A percentile compares a stretch with the other conserved stretches of the same genome.
These are phyloP conservation scores for Entamoeba invadens DNA, from an alignment of 208 protist species.

Conservation along the genomic window DNA sequence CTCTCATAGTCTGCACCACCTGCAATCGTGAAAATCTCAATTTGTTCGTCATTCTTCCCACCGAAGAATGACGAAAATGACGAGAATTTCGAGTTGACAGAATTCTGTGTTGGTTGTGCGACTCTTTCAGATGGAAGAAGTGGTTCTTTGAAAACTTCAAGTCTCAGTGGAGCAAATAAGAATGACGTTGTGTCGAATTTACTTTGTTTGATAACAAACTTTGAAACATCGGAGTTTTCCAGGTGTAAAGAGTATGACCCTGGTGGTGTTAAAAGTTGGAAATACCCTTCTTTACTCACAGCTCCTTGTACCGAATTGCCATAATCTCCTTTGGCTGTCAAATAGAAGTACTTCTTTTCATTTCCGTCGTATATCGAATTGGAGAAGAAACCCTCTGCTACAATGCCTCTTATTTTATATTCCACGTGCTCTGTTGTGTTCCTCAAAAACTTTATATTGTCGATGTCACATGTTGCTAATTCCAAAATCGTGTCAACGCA, in stretches of 20 bases:
- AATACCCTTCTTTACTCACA: neutral
- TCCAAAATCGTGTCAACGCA: neutral
- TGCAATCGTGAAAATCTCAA: conserved; percentile 91
- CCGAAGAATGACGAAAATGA: neutral
- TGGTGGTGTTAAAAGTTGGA: neutral
- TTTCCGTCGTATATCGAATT: neutral
- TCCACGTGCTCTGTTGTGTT: neutral
- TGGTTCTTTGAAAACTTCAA: neutral
- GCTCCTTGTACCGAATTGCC: neutral
- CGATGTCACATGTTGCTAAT: neutral
- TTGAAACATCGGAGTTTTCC: neutral
- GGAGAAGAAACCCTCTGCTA: neutral
- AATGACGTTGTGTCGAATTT: neutral
- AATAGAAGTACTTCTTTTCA: neutral
- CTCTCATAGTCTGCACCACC: conserved; percentile 92
- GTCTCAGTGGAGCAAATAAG: neutral
- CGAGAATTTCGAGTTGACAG: neutral
- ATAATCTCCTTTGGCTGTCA: neutral
- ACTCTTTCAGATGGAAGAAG: neutral
- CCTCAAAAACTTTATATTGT: neutral
- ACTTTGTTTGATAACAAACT: neutral
- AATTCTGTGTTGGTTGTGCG: no score
- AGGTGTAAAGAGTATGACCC: neutral
- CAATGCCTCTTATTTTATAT: neutral
- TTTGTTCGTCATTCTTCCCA: conserved; percentile 29